These are phyloP conservation scores for Morella rubra DNA, from an alignment of 306 rosid genomes.

Conservation along the genomic window DNA sequence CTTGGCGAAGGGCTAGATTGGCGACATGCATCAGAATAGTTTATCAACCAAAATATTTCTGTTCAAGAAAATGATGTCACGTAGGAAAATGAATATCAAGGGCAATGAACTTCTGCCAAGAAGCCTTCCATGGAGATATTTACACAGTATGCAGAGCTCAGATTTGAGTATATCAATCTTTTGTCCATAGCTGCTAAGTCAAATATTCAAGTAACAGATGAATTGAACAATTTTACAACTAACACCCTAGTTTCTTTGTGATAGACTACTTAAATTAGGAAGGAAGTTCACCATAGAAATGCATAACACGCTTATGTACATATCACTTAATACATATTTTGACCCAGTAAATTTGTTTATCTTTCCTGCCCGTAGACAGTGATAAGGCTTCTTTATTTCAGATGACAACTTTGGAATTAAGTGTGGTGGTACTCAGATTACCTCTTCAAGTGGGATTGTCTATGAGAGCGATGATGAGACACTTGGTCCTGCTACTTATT, in stretches of 20 bases:
- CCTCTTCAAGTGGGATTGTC: conserved; percentile 28
- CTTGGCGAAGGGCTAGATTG: too few relatives aligned
- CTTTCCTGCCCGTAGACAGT: neutral
- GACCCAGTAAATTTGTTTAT: neutral
- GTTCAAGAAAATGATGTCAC: neutral
- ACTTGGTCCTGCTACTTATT: conserved; percentile 75
- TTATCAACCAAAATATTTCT: neutral
- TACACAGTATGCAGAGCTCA: neutral
- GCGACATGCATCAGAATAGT: neutral
- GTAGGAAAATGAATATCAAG: neutral
- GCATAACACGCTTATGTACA: too few relatives aligned
- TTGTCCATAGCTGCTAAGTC: neutral
- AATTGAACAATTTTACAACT: neutral
- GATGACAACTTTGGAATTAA: conserved; percentile 65
- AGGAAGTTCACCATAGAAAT: neutral
- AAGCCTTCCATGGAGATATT: neutral
- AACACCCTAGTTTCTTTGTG: neutral
- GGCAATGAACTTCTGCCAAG: neutral
- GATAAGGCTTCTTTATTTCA: conserved; percentile 28
- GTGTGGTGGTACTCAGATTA: conserved; percentile 60
- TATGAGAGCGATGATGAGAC: conserved; percentile 52
- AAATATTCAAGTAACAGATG: neutral
- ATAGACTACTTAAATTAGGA: neutral
- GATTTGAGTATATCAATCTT: neutral
- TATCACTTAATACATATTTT: neutral